These are phyloP conservation scores for Quercus gilva DNA, from an alignment of 306 rosid genomes.

Conservation along the genomic window DNA sequence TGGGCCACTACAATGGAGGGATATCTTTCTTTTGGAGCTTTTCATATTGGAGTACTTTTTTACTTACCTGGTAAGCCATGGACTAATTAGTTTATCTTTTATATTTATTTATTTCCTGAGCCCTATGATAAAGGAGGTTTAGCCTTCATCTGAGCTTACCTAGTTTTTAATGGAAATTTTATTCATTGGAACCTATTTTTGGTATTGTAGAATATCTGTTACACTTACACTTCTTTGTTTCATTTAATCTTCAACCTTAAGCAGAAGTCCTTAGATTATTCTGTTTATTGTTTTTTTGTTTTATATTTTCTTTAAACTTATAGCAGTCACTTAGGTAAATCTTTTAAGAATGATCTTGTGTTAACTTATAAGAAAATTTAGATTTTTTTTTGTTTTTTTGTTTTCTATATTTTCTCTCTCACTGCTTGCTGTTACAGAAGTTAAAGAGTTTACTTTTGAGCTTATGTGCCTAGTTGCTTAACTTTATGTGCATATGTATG, in stretches of 20 bases:
- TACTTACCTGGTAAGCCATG: constrained; percentile 71
- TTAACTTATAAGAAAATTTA: neutral
- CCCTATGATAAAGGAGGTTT: neutral
- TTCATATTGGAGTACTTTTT: constrained; percentile 96
- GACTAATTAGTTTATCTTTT: neutral
- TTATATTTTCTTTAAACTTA: neutral
- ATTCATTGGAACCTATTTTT: neutral
- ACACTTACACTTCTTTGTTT: neutral
- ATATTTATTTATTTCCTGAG: neutral
- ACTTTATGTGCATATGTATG: neutral
- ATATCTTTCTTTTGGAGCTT: constrained; percentile 98
- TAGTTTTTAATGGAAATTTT: neutral
- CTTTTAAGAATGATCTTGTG: neutral
- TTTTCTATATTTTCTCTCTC: neutral
- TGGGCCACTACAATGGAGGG: constrained; percentile 56
- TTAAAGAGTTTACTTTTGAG: neutral
- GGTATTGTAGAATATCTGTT: neutral
- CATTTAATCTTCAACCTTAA: neutral
- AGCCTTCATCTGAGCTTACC: neutral
- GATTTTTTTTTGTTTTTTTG: too few relatives aligned
- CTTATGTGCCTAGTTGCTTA: neutral
- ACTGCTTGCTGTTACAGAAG: neutral
- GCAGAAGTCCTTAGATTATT: neutral
- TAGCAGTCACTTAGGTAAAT: neutral
- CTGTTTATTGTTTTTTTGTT: neutral